Evolutionary conservation across 208 protist species (phyloP).

Genomic region (Leishmania lainsoni): DNA sequence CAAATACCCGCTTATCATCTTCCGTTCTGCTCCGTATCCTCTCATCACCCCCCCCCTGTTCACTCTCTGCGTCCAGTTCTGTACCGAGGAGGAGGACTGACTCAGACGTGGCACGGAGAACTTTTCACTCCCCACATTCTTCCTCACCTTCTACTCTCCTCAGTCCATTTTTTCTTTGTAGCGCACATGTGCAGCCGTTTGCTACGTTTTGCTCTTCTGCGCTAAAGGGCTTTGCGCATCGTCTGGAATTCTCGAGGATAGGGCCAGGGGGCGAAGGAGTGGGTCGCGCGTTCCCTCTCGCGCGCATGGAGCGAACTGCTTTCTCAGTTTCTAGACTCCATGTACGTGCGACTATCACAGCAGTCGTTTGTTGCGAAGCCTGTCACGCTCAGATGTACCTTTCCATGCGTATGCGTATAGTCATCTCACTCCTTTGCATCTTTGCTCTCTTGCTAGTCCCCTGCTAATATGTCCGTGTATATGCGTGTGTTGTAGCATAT

Average conservation of each 20-base stretch:
- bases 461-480: neutral
- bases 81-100: neutral
- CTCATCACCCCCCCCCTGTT: neutral
- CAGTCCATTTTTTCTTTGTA: slow-evolving; percentile 6
- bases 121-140: slow-evolving; percentile 2
- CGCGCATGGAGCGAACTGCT: too few relatives aligned
- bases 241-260: neutral
- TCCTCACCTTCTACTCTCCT: neutral
- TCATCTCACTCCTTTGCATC: neutral
- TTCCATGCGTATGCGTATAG: neutral
- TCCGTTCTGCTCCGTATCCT: neutral
- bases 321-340: neutral
- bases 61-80: neutral
- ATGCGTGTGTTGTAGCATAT: neutral
- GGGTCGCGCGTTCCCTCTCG: neutral
- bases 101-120: neutral
- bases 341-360: neutral
- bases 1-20: neutral
- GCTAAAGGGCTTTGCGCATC: neutral
- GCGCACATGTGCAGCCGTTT: neutral
- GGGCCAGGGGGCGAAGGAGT: neutral
- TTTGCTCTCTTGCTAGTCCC: neutral
- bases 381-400: neutral
- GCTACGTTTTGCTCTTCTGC: neutral
- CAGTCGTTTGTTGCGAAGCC: neutral